Conservation (phyloP, 2,329 filamentous ascomycete species). For the Xylariaceae sp. region DNA sequence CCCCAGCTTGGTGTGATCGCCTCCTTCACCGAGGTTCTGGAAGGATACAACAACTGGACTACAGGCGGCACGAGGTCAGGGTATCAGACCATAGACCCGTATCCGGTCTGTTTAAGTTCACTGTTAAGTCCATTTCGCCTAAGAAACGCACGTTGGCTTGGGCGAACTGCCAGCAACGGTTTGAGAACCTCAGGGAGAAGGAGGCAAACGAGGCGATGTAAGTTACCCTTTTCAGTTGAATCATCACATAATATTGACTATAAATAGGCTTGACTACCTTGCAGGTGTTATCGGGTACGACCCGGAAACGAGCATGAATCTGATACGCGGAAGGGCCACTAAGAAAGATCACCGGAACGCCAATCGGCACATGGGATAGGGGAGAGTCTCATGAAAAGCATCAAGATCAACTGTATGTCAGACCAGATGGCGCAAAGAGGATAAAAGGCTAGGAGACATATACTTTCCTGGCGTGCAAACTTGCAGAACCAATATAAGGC, state of each 20-base stretch:
- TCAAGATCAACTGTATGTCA: background rate
- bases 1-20: slow-evolving; percentile 95
- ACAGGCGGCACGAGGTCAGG: slow-evolving; percentile 83
- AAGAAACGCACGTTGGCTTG: slow-evolving; percentile 66
- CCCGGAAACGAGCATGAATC: slow-evolving; percentile 49
- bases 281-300: slow-evolving; percentile 58
- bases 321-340: slow-evolving; percentile 46
- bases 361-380: slow-evolving; percentile 25
- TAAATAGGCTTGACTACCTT: slow-evolving; percentile 52
- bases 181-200: slow-evolving; percentile 70
- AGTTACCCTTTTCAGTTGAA: slow-evolving; percentile 41
- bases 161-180: slow-evolving; percentile 74
- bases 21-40: slow-evolving; percentile 83
- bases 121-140: slow-evolving; percentile 79
- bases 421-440: background rate
- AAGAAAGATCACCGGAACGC: slow-evolving; percentile 25
- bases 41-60: slow-evolving; percentile 84
- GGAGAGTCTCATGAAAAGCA: background rate
- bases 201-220: slow-evolving; percentile 78
- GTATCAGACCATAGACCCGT: slow-evolving; percentile 94
- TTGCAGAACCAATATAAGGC: background rate
- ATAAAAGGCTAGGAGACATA: background rate
- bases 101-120: slow-evolving; percentile 79
- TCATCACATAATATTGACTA: slow-evolving; percentile 28
- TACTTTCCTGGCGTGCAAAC: background rate